Conservation (phyloP, 208 protist genomes). For the Leptomonas pyrrhocoris region DNA sequence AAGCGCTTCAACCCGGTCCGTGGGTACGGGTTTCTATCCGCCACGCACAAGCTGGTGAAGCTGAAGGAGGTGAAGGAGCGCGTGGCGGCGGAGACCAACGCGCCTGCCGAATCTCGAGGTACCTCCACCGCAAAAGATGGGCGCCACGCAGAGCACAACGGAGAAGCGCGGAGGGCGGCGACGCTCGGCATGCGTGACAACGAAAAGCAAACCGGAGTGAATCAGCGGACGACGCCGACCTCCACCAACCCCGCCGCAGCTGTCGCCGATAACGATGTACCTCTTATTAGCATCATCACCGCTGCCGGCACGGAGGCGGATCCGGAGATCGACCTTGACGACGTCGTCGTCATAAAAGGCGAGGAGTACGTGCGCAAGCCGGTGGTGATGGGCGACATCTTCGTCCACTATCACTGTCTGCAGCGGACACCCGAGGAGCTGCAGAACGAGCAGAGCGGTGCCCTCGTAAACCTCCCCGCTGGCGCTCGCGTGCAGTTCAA, state of each 20-base stretch:
- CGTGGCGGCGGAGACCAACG: not conserved
- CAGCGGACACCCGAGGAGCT: constrained; percentile 7
- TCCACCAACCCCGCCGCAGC: not conserved
- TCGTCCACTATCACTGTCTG: constrained; percentile 47
- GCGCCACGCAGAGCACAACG: not conserved
- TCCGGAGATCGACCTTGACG: not conserved
- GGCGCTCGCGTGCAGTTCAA: constrained; percentile 32
- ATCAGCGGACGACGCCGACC: too few species aligned
- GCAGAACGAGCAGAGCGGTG: constrained; percentile 2
- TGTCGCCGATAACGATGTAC: not conserved
- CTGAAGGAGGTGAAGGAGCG: not conserved
- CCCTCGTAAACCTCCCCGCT: constrained; percentile 18
- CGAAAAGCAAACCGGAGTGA: not conserved
- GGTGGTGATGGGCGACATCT: constrained; percentile 50
- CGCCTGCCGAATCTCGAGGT: not conserved
- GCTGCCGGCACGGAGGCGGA: not conserved
- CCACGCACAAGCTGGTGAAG: constrained; percentile 43
- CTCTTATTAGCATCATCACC: constrained; percentile 6
- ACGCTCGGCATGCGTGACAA: not conserved
- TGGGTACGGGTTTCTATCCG: constrained; percentile 66
- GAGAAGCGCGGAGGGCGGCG: not conserved
- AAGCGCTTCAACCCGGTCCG: constrained; percentile 75
- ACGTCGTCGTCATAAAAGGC: constrained; percentile 28
- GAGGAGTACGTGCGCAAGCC: constrained; percentile 28
- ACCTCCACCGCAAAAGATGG: not conserved